These are phyloP conservation scores for Hypoxylon sp. DNA, from an alignment of 2,329 filamentous ascomycete species.

Conservation along the genomic window DNA sequence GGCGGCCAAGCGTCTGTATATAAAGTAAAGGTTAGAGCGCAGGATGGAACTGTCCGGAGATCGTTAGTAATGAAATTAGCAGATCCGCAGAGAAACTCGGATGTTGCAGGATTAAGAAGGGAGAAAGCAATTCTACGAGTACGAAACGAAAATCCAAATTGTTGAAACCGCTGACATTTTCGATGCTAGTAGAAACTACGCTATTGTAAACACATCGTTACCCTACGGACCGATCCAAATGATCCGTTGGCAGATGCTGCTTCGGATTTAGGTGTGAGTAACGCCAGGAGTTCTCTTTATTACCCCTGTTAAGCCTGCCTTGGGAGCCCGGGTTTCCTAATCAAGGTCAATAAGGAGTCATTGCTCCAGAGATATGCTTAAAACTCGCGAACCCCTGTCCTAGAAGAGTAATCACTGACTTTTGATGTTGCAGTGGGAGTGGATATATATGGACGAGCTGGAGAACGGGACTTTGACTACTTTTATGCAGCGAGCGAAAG, in stretches of 20 bases:
- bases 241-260: conserved; percentile 21
- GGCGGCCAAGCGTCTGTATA: conserved; percentile 35
- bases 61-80: conserved; percentile 31
- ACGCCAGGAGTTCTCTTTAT: no score
- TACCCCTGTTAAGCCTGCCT: no score
- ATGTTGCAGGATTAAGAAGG: conserved; percentile 17
- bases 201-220: conserved; percentile 27
- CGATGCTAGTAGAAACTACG: not conserved
- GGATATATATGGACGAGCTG: conserved; percentile 28
- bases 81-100: conserved; percentile 15
- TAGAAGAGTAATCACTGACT: no score
- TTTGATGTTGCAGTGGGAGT: no score
- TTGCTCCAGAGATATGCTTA: no score
- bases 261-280: not conserved
- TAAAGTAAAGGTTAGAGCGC: conserved; percentile 17
- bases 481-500: conserved; percentile 21
- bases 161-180: conserved; percentile 2
- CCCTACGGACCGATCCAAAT: not conserved
- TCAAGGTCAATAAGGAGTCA: no score
- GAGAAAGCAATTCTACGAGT: conserved; percentile 26
- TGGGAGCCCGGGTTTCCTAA: no score
- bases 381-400: no score
- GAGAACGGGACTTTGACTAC: conserved; percentile 32
- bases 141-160: not conserved
- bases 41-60: not conserved